These are phyloP conservation scores for Didymella arachidicola DNA, from an alignment of 2,329 filamentous ascomycete genomes.

Conservation along the genomic window DNA sequence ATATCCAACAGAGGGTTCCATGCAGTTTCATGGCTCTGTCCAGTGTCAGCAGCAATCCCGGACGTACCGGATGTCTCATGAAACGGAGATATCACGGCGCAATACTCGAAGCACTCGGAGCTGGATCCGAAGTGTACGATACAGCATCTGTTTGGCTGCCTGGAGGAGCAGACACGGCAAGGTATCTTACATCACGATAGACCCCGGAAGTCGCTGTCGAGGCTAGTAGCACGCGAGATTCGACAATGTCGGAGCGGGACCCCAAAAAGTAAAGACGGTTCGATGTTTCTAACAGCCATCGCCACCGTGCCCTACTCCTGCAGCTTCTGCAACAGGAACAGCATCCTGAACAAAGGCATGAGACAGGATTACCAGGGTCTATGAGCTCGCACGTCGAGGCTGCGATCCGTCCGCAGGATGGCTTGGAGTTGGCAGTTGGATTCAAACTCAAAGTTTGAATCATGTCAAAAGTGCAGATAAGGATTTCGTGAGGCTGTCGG, in stretches of 20 bases:
- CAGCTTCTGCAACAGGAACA: conserved; percentile 16
- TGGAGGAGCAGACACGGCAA: conserved; percentile 14
- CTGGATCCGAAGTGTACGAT: background rate
- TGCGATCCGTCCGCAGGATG: conserved; percentile 13
- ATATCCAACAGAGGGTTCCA: background rate
- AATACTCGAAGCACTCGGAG: conserved; percentile 1
- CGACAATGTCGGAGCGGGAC: conserved; percentile 14
- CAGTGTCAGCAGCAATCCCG: conserved; percentile 3
- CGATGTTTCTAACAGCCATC: conserved; percentile 7
- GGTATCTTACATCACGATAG: conserved; percentile 7
- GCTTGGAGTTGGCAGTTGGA: conserved; percentile 13
- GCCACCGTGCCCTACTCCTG: conserved; percentile 17
- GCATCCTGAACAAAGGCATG: conserved; percentile 7
- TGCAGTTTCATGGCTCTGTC: background rate
- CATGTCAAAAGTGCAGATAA: conserved; percentile 16
- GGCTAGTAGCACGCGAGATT: conserved; percentile 13
- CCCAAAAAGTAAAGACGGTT: conserved; percentile 12
- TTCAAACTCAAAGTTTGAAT: conserved; percentile 3
- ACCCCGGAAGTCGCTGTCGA: conserved; percentile 6
- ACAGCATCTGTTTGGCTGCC: background rate
- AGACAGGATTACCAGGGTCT: conserved; percentile 1
- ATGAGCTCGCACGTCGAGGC: conserved; percentile 10
- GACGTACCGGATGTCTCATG: conserved; percentile 5
- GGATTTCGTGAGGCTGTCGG: conserved; percentile 13
- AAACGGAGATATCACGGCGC: background rate